Evolutionary conservation across 2,329 filamentous ascomycete genomes (phyloP).

Genomic region (Aspergillus alliaceus): DNA sequence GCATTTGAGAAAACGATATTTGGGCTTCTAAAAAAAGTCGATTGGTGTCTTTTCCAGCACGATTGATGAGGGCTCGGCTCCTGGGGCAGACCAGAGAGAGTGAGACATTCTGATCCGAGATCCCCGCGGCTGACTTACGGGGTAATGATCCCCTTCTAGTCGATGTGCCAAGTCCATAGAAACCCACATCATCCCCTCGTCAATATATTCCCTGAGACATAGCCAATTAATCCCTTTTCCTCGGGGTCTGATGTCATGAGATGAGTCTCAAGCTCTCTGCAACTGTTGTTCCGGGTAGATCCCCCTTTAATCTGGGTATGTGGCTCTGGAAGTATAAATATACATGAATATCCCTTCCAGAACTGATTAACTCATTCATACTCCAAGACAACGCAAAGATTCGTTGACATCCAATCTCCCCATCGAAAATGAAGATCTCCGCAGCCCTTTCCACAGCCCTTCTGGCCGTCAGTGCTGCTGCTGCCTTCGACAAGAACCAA

Average conservation of each 20-base stretch:
- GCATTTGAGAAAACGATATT: neutral
- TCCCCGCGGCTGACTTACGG: neutral
- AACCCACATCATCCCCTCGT: neutral
- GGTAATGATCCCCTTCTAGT: neutral
- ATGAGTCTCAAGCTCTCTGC: neutral
- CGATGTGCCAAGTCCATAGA: neutral
- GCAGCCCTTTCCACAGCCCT: slow-evolving; percentile 22
- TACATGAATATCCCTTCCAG: neutral
- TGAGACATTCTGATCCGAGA: neutral
- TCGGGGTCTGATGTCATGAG: neutral
- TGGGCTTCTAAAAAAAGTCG: neutral
- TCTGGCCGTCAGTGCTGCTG: slow-evolving; percentile 27
- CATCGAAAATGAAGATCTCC: slow-evolving; percentile 30
- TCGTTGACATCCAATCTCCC: neutral
- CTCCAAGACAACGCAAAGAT: neutral
- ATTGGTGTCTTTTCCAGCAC: neutral
- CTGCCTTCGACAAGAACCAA: slow-evolving; percentile 32
- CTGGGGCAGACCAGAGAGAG: neutral
- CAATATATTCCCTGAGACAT: neutral
- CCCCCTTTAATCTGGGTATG: neutral
- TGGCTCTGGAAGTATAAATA: neutral
- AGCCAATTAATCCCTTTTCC: neutral
- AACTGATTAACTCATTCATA: neutral
- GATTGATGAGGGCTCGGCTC: neutral
- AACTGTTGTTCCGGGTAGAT: neutral